Conservation (phyloP, 495 filamentous ascomycete species). For the Saxophila tyrrhenica region DNA sequence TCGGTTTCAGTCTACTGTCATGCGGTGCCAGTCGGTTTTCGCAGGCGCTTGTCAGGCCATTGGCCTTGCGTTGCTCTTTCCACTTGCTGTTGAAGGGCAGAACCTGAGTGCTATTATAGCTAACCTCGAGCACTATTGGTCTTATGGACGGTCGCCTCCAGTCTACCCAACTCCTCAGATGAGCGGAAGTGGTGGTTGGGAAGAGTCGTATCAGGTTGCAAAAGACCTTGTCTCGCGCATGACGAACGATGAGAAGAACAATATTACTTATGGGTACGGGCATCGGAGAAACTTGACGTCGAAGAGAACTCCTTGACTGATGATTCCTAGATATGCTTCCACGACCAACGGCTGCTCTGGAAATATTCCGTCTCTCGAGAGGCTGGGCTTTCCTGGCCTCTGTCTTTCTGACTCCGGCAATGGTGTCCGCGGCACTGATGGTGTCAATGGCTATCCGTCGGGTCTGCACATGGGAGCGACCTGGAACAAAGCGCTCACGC, state of each 20-base stretch:
- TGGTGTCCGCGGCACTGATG: slow-evolving; percentile 4
- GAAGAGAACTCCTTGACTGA: slow-evolving; percentile 43
- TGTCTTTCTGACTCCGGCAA: slow-evolving; percentile 3
- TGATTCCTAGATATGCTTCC: slow-evolving; percentile 17
- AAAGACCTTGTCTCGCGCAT: slow-evolving; percentile 13
- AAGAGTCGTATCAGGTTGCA: slow-evolving; percentile 8
- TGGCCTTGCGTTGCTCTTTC: neutral
- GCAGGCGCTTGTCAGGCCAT: neutral
- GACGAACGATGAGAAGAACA: slow-evolving; percentile 17
- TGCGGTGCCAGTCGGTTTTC: neutral
- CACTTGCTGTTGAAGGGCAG: neutral
- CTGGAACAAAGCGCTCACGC: slow-evolving; percentile 15
- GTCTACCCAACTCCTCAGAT: slow-evolving; percentile 15
- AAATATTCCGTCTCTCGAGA: neutral
- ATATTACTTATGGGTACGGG: slow-evolving; percentile 22
- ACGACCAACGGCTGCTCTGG: slow-evolving; percentile 5
- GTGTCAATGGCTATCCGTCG: slow-evolving; percentile 12
- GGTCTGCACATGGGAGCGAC: slow-evolving; percentile 19
- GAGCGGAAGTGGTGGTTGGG: slow-evolving; percentile 8
- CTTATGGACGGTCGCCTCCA: slow-evolving; percentile 12
- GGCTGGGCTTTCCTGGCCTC: slow-evolving; percentile 4
- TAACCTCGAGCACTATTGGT: slow-evolving; percentile 14
- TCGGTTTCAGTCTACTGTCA: neutral
- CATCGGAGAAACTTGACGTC: slow-evolving; percentile 17
- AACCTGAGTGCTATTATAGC: neutral